Base-by-base conservation (phyloP, 306 rosid genomes). In the Prunus fruticosa region DNA sequence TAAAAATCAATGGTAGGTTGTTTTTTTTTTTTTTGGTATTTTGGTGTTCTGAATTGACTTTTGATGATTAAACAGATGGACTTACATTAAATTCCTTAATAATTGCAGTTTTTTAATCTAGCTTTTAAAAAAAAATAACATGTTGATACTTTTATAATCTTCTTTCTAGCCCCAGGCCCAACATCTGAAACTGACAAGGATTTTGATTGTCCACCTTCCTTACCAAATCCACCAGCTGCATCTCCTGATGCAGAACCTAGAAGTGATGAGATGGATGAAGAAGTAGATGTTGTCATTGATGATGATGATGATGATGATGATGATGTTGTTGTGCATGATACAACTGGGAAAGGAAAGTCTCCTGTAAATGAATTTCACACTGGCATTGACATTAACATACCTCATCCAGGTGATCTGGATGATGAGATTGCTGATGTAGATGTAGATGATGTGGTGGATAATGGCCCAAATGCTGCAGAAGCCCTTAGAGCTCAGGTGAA, bases 401-500 rank as follows among this genome's bases (percentile, higher is more conserved):
- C 73, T 15, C 12, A 56, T 56, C 27, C 62, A 56, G 62, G 53
- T 2, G 60, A 49, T 15, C 49, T 46, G 56, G 73, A 69, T 14
- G 73, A 69, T 27, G 73, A 69, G 60, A 69, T 69, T 69, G 73
- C 73, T 11, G 56, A 69, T 46, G 56, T 8, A 15, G 73, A 69
- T 23, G 45, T 41, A 12, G 73, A 46, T 69, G 73, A 69, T 28
- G 73, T 43, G 20, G n/a, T 69, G 56, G 73, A 69, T 12, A 69
- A 7, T 23, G 73, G 60, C 56, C 56, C 34, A 43, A 69, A 69
- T 69, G 73, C 73, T 45, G 73, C 73, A 0, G 73, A 69, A 69
- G 73, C 57, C 30, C 73, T 69, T 30, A 69, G 73, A 23, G 73
- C 73, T 49, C 73, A 69, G 41, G 73, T 69, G 73, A 69, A 20